Base-by-base conservation (phyloP, 164 flowering plant species). In the Chimonanthus praecox region DNA sequence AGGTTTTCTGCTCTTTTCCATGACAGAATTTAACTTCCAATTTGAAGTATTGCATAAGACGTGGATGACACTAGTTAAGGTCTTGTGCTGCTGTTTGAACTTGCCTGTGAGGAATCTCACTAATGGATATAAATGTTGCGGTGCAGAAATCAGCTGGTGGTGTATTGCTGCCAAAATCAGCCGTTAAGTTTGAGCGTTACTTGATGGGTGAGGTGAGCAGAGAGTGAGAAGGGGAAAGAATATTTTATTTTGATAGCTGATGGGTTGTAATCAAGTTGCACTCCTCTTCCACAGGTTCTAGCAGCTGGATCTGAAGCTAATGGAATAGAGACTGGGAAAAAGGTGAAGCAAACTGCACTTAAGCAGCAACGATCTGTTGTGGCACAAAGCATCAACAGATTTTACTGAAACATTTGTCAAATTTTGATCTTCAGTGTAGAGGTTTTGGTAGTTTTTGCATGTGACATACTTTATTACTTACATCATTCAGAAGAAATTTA, bases 101-200 rank as follows among this genome's bases (percentile, higher is more conserved):
- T 54, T 54, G 16, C 16, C 16, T 44, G 2, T 45, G 46, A 66
- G 48, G 47, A 66, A 11, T 43, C 16, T 5, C 5, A 4, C 48
- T 66, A 44, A 66, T 10, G 47, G 68, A 33, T 33, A 48, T 43
- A 44, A 66, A 44, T 66, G 15, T 66, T 66, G 62, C 65, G 46
- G 68, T 71, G 15, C 86, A 96, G 99, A 91, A 88, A 92, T 92
- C 99, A 73, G 83, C 98, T 71, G 99, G 98, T 60, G 99, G 98
- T 79, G 95, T 96, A 66, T 80, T 96, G 83, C 80, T 96, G 80
- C 98, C 99, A 33, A 96, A 92, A 80, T 88, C 99, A 72, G 98
- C 99, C 54, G 98, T 96, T 45, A 96, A 94, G 75, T 94, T 92
- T 69, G 98, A 96, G 86, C 87, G 92, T 1, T 90, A 91, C 71